These are phyloP conservation scores for Aegilops sharonensis DNA, from an alignment of 176 grass and related monocot species.

Conservation along the genomic window DNA sequence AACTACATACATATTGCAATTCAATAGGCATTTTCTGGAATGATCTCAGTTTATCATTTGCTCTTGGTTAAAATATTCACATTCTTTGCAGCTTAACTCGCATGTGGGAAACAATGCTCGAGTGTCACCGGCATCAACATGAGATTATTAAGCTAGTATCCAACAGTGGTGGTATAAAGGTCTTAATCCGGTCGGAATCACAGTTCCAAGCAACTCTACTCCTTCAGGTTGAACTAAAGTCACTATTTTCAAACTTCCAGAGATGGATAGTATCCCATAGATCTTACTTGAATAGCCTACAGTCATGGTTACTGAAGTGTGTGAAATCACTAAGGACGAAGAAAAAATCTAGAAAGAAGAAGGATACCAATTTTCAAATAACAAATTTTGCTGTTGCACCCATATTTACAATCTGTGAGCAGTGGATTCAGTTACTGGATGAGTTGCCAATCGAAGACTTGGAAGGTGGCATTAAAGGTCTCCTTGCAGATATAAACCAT, in stretches of 20 bases:
- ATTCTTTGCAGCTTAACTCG: constrained; percentile 61
- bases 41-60: constrained; percentile 3
- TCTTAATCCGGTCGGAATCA: constrained; percentile 57
- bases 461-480: constrained; percentile 63
- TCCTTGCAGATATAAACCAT: constrained; percentile 45
- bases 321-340: constrained; percentile 51
- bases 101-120: constrained; percentile 83
- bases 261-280: constrained; percentile 79
- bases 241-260: constrained; percentile 74
- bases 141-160: constrained; percentile 53
- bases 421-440: constrained; percentile 59
- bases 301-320: constrained; percentile 85
- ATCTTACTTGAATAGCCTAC: constrained; percentile 73
- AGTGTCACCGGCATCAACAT: constrained; percentile 68
- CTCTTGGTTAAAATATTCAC: constrained; percentile 16
- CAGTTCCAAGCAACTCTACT: constrained; percentile 58
- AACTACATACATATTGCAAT: background rate
- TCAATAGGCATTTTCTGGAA: constrained; percentile 3
- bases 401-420: constrained; percentile 78
- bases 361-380: constrained; percentile 37
- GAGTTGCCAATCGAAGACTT: constrained; percentile 45
- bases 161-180: constrained; percentile 53
- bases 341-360: constrained; percentile 37
- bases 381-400: constrained; percentile 46
- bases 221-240: constrained; percentile 74